Base-by-base conservation (phyloP, 2,329 filamentous ascomycete genomes). In the Trichoderma arundinaceum region DNA sequence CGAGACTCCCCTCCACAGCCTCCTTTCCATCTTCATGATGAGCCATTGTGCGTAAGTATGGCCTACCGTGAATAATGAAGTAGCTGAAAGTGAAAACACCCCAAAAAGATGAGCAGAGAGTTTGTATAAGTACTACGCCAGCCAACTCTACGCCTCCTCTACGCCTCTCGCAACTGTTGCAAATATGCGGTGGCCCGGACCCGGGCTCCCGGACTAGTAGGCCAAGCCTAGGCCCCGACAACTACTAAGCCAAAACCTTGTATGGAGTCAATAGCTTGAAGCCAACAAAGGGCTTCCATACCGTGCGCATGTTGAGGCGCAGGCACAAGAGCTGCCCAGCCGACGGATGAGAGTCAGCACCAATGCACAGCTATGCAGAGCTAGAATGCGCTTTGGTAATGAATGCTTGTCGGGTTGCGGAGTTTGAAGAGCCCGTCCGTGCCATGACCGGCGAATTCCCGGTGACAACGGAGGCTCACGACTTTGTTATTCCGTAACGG, bases 211-310 rank as follows among this genome's bases (percentile, higher is more conserved):
- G 60, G 49, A 54, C 17, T 52, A 10, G 39, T 46, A 46, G 41
- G 38, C 60, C 49, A 54, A 28, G 12, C 28, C 59, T 39, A 41
- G 22, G 38, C 48, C 22, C 39, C 39, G 49, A 49, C 48, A 54
- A 28, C 60, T 46, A 54, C 22, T 28, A 28, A 28, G 60, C 39
- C 38, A 46, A 51, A 63, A 63, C 60, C 49, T 54, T 63, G 58
- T 44, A 38, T 13, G 49, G 60, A 46, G 39, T n/a, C 28, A 10
- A 54, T 35, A 9, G 59, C 35, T 62, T 62, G 38, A 32, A 44
- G 15, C 35, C 48, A 44, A 17, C 12, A 5, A 28, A 15, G 60
- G 10, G 17, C 17, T 39, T 44, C 15, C 17, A 44, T 46, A 46
- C 49, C 39, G 60, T 44, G 60, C 60, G 60, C n/a, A 39, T 54